phyloP scores from a whole-genome alignment of 768 basidiomycete species.

The Phaeotremella fagi region DNA sequence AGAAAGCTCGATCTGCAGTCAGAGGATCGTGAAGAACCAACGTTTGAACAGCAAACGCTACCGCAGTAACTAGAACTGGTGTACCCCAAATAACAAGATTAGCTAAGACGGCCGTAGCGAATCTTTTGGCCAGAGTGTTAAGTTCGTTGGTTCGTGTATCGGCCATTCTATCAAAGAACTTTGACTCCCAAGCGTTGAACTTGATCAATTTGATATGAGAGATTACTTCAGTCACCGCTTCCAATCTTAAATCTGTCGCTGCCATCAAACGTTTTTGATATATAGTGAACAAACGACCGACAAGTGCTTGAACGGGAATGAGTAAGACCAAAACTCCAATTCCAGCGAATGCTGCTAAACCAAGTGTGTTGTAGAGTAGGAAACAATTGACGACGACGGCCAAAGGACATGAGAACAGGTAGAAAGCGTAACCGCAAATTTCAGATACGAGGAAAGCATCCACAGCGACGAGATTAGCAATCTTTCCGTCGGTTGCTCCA shows the following conservation, averaged over 20 bases:
- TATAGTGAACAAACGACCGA: conserved; percentile 37
- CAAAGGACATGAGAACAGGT: conserved; percentile 36
- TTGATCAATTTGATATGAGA: conserved; percentile 50
- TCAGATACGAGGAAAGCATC: conserved; percentile 46
- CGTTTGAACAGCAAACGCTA: conserved; percentile 48
- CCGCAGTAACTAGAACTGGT: conserved; percentile 46
- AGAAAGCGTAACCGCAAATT: conserved; percentile 42
- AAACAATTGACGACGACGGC: conserved; percentile 64
- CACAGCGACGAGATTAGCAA: conserved; percentile 45
- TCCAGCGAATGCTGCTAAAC: conserved; percentile 49
- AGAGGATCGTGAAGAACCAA: conserved; percentile 46
- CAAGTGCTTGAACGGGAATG: conserved; percentile 41
- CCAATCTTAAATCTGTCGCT: conserved; percentile 50
- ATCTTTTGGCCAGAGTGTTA: conserved; percentile 36
- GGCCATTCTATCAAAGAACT: conserved; percentile 49
- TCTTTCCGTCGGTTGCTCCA: conserved; percentile 41
- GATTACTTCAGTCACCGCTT: conserved; percentile 51
- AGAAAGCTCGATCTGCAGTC: conserved; percentile 50
- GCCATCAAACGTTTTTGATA: conserved; percentile 44
- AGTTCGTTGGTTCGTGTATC: conserved; percentile 47
- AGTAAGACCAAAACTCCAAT: conserved; percentile 36
- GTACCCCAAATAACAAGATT: conserved; percentile 46
- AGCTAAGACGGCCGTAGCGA: conserved; percentile 36
- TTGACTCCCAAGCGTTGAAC: conserved; percentile 50
- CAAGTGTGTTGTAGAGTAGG: conserved; percentile 73